Percentiles rank a stretch among this genome's conserved stretches.
Evolutionary conservation across 768 basidiomycete genomes (phyloP).

Genomic region (Porpolomopsis calyptriformis): DNA sequence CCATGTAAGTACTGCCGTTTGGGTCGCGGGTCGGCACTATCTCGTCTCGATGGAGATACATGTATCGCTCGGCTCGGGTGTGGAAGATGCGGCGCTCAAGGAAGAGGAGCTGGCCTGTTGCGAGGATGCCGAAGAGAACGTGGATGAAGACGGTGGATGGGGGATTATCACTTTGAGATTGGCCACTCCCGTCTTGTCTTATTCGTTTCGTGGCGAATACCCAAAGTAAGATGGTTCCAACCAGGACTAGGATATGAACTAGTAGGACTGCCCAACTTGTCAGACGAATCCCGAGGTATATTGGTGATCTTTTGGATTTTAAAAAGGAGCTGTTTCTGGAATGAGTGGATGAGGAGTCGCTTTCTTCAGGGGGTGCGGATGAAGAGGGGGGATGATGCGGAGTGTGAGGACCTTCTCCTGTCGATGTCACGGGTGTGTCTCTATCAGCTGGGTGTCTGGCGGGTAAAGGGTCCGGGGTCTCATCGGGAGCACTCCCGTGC

Average conservation of each 20-base stretch:
- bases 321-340: slow-evolving; percentile 28
- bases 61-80: slow-evolving; percentile 59
- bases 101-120: slow-evolving; percentile 46
- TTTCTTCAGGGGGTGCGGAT: slow-evolving; percentile 13
- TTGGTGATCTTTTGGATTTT: slow-evolving; percentile 27
- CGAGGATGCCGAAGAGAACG: slow-evolving; percentile 44
- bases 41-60: slow-evolving; percentile 48
- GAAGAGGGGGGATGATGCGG: slow-evolving; percentile 13
- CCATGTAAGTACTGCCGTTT: slow-evolving; percentile 24
- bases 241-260: slow-evolving; percentile 31
- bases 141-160: slow-evolving; percentile 43
- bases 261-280: slow-evolving; percentile 33
- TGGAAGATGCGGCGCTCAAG: slow-evolving; percentile 54
- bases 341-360: slow-evolving; percentile 17
- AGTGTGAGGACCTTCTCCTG: slow-evolving; percentile 10
- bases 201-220: slow-evolving; percentile 27
- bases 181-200: slow-evolving; percentile 4
- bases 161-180: slow-evolving; percentile 2
- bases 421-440: slow-evolving; percentile 14
- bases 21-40: slow-evolving; percentile 33
- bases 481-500: slow-evolving; percentile 10
- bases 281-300: slow-evolving; percentile 34
- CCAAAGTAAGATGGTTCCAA: slow-evolving; percentile 48
- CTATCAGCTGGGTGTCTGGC: slow-evolving; percentile 40
- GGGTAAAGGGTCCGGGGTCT: slow-evolving; percentile 25